These are phyloP conservation scores for Celoporthe dispersa DNA, from an alignment of 2,329 filamentous ascomycete species.

Conservation along the genomic window DNA sequence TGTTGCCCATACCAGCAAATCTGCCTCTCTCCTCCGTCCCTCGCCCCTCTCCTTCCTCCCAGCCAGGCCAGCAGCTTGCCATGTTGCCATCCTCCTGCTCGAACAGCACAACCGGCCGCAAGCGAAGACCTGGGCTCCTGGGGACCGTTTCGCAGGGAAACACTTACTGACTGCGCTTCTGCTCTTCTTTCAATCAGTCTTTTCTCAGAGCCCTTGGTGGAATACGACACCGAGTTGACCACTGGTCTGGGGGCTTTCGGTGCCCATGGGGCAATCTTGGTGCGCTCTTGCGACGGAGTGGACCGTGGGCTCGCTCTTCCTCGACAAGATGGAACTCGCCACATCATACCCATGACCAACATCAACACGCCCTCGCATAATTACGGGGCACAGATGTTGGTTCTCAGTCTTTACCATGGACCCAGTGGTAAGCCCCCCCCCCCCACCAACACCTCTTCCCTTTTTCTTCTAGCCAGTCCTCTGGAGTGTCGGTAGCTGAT, in stretches of 20 bases:
- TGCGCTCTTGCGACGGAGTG: background rate
- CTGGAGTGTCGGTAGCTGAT: background rate
- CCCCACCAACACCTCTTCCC: no score
- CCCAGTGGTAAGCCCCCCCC: background rate
- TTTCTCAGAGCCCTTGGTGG: background rate
- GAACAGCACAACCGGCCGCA: background rate
- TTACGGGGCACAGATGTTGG: accelerated
- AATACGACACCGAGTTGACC: background rate
- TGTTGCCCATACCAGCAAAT: background rate
- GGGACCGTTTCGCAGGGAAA: background rate
- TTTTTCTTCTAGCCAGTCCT: background rate
- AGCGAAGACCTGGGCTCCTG: background rate
- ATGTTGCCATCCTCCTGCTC: background rate
- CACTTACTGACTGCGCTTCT: background rate
- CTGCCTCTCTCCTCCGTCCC: no score
- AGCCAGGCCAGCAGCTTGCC: no score
- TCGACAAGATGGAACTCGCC: background rate
- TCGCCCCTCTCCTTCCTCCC: no score
- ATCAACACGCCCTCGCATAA: background rate
- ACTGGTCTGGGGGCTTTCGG: no score
- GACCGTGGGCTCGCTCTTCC: background rate
- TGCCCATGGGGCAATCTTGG: background rate
- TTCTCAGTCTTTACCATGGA: background rate
- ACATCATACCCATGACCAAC: background rate
- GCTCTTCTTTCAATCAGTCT: background rate